Evolutionary conservation across 352 stramenopile genomes (phyloP).

Genomic region (Globisporangium abappressorium): DNA sequence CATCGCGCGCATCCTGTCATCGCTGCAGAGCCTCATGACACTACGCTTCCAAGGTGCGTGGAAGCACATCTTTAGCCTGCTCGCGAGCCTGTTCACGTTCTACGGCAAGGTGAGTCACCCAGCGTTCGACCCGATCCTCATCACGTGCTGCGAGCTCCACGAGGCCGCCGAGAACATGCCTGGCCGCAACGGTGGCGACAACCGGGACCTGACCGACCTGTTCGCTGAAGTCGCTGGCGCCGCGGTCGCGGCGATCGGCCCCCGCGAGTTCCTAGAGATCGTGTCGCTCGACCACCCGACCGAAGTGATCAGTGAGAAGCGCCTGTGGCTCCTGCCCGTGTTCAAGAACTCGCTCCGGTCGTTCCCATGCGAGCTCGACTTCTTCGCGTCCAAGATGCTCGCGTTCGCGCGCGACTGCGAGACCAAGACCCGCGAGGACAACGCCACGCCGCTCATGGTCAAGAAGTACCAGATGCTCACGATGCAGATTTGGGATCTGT

Average conservation of each 20-base stretch:
- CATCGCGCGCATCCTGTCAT: slow-evolving; percentile 64
- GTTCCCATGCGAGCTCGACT: slow-evolving; percentile 60
- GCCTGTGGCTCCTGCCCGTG: slow-evolving; percentile 78
- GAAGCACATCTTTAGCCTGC: slow-evolving; percentile 72
- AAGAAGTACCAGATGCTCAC: slow-evolving; percentile 79
- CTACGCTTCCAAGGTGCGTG: slow-evolving; percentile 81
- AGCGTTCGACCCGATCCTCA: slow-evolving; percentile 60
- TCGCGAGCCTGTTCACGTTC: slow-evolving; percentile 71
- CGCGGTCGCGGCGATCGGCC: slow-evolving; percentile 63
- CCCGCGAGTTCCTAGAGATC: slow-evolving; percentile 65
- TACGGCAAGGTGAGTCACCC: slow-evolving; percentile 56
- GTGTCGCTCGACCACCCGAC: slow-evolving; percentile 69
- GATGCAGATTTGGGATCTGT: slow-evolving; percentile 81
- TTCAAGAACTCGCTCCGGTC: slow-evolving; percentile 63
- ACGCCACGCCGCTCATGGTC: slow-evolving; percentile 54
- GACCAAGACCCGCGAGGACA: slow-evolving; percentile 57
- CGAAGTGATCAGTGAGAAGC: slow-evolving; percentile 73
- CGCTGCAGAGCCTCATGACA: slow-evolving; percentile 77
- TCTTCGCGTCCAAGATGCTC: slow-evolving; percentile 70
- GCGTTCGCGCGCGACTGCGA: slow-evolving; percentile 74
- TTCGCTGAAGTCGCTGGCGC: slow-evolving; percentile 64
- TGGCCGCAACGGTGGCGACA: slow-evolving; percentile 33
- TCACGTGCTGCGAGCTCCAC: slow-evolving; percentile 76
- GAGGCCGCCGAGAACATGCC: slow-evolving; percentile 75
- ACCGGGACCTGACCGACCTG: slow-evolving; percentile 39